Evolutionary conservation across 345 rosid genomes (phyloP), one percentile per base, ranked within the genome.

Genomic region (Ricinus communis): DNA sequence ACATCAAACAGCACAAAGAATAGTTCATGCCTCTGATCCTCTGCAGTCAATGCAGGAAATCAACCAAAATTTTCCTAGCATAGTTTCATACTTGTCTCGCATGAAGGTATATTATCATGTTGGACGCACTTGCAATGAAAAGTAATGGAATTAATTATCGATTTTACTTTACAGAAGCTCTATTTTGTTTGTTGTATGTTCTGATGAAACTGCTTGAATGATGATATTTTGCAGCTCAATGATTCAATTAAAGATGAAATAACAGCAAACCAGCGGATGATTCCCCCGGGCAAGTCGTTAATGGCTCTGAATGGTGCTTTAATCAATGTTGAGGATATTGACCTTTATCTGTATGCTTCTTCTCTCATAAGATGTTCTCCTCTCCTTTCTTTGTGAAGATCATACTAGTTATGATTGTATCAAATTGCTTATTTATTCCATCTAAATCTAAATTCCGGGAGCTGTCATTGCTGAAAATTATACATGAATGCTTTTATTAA

Each of bases 261-360:
- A 79, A 83, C 87, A 80, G 81, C 91, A 69, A 95, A 95, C 70
- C 99, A 95, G 83, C 82, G 94, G 74, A 87, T 92, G 97, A 84
- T 95, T 74, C 97, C 98, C 53, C 93, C 98, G 71, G 96, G 99
- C 77, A 95, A 90, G 87, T 88, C 96, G 67, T 81, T 95, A 82
- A 81, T 95, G 93, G 99, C 97, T 65, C 82, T 93, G 64, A 95
- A 95, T 89, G 96, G 99, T 78, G 99, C 99, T 80, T 79, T 95
- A 77, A 77, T 95, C 86, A 90, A 89, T 77, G 82, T 93, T 18
- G 99, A 95, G 81, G 99, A 93, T 79, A 79, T 90, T 81, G 99
- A 95, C 84, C 97, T 95, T 54, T 92, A 85, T 81, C 74, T 81
- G 98, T 95, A 84, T 79, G 58, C 51, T 38, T 74, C 74, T 78